phyloP scores from a whole-genome alignment of 2,329 filamentous ascomycete genomes.

The Periglandula ipomoeae region DNA sequence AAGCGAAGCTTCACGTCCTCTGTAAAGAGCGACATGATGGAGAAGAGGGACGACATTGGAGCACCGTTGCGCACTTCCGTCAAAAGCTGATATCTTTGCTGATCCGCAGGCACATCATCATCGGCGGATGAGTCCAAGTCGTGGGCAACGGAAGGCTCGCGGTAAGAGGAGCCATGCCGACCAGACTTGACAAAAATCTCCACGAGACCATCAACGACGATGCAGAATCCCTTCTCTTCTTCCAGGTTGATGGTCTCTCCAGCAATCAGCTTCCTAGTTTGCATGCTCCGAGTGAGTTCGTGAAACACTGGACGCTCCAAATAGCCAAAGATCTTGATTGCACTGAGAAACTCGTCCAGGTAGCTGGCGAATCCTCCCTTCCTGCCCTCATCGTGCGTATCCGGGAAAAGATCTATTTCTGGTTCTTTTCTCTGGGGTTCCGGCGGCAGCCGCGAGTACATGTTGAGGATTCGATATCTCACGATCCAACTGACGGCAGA shows the following conservation, averaged over 20 bases:
- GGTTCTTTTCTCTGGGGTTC: constrained; percentile 95
- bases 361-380: constrained; percentile 95
- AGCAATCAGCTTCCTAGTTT: constrained; percentile 90
- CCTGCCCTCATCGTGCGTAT: constrained; percentile 78
- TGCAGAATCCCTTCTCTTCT: constrained; percentile 95
- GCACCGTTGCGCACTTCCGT: constrained; percentile 97
- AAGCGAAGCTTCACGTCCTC: constrained; percentile 80
- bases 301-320: constrained; percentile 95
- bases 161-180: constrained; percentile 13
- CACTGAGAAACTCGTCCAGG: constrained; percentile 92
- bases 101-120: constrained; percentile 57
- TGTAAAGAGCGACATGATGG: constrained; percentile 92
- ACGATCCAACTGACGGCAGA: constrained; percentile 92
- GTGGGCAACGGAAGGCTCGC: constrained; percentile 19
- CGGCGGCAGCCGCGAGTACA: constrained; percentile 88
- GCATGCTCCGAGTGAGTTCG: constrained; percentile 95
- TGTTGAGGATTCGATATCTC: constrained; percentile 90
- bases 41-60: constrained; percentile 97
- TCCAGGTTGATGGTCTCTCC: constrained; percentile 92
- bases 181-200: constrained; percentile 97
- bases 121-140: constrained; percentile 44
- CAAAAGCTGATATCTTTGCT: constrained; percentile 85
- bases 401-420: constrained; percentile 88
- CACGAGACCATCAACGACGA: constrained; percentile 92
- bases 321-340: constrained; percentile 98